Base-by-base conservation (phyloP, 1,284 basidiomycete genomes). In the Irpex sp. region DNA sequence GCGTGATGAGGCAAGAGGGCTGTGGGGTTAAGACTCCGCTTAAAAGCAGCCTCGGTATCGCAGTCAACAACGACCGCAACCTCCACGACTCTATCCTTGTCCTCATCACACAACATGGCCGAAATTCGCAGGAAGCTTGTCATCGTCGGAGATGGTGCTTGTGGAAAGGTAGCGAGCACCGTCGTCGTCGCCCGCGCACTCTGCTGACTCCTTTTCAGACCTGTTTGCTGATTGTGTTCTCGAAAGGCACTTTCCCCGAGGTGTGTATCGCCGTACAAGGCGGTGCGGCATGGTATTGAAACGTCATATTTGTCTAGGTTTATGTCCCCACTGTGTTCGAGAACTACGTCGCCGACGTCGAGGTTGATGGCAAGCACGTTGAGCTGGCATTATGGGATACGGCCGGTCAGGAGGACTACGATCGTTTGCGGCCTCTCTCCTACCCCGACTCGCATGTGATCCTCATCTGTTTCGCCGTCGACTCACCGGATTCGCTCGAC, bases 301-400 rank as follows among this genome's bases (percentile, higher is more conserved):
- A 21, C 11, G 39, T 31, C 31, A 46, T n/a, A 26, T 31, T 56
- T 17, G 11, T 8, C 2, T 60, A 78, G 77, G 76, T 77, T 37
- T 91, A 91, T 75, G 85, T 90, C 63, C 89, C 89, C 26, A 91
- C 89, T 66, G 89, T 91, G 53, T 92, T 92, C 69, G 89, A 91
- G 76, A 83, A 84, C 78, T 84, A 89, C 73, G 87, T 87, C 61
- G 86, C 86, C 67, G 86, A 89, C 74, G 87, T 89, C 66, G 87
- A 89, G 76, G 87, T 89, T 58, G 88, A 89, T 68, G 87, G 86
- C 67, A 90, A 90, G 76, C 85, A 88, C 72, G 87, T 91, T 69
- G 89, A 90, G 75, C 83, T 92, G 63, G 89, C 89, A 31, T 78
- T 92, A 56, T 92, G 89, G 89, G 89, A 92, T 87, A 92, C 89